Percentiles rank a stretch among this genome's conserved stretches.
These are phyloP conservation scores for Pichia heedii DNA, from an alignment of 805 yeast species.

Conservation along the genomic window DNA sequence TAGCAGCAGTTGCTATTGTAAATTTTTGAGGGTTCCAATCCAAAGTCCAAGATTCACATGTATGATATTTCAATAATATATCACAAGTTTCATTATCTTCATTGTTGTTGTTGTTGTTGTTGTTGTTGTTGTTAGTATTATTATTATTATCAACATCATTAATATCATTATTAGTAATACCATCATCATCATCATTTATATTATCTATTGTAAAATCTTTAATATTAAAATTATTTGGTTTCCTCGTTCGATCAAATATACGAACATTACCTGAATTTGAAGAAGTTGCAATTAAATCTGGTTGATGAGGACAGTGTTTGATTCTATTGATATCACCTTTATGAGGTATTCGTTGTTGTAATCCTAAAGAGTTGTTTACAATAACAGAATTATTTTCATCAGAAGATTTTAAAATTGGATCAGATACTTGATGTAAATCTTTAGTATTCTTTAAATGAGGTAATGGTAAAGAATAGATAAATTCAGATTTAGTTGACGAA, in stretches of 20 bases:
- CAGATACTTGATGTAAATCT: neutral
- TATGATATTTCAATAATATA: constrained; percentile 23
- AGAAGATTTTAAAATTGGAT: neutral
- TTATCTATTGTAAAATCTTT: neutral
- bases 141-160: too few relatives aligned
- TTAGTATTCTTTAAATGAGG: constrained; percentile 8
- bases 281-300: constrained; percentile 68
- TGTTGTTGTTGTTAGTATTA: too few relatives aligned
- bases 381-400: neutral
- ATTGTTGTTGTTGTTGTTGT: too few relatives aligned
- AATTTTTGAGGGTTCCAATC: constrained; percentile 74
- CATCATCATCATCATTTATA: constrained; percentile 23
- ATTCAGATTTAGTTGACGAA: constrained; percentile 29
- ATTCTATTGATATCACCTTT: constrained; percentile 67
- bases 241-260: constrained; percentile 79
- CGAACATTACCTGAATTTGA: constrained; percentile 57
- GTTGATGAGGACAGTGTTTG: constrained; percentile 75
- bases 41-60: constrained; percentile 57
- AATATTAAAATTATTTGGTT: constrained; percentile 33
- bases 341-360: constrained; percentile 54
- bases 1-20: constrained; percentile 46
- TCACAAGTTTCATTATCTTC: constrained; percentile 21
- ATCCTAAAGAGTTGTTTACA: constrained; percentile 9
- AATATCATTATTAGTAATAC: constrained; percentile 11
- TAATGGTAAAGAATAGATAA: constrained; percentile 13